Evolutionary conservation across 495 filamentous ascomycete genomes (phyloP).

Genomic region (Staphylotrichum tortipilum): DNA sequence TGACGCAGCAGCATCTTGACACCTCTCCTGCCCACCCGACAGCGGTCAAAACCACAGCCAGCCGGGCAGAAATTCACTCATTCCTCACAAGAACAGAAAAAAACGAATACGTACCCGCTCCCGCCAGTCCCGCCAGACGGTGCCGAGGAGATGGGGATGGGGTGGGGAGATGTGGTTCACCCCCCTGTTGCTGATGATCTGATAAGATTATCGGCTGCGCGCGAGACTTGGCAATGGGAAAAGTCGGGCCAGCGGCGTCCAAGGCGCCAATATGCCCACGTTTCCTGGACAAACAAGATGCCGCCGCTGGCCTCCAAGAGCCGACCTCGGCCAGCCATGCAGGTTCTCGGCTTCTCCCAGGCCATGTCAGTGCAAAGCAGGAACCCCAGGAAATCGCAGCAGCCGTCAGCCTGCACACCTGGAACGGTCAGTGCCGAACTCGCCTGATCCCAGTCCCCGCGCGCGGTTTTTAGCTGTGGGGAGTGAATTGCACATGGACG

Average conservation of each 20-base stretch:
- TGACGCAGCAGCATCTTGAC: too few relatives aligned
- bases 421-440: too few relatives aligned
- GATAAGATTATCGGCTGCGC: constrained; percentile 32
- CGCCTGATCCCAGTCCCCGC: too few relatives aligned
- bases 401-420: too few relatives aligned
- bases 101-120: not conserved
- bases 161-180: not conserved
- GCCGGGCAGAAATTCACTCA: not conserved
- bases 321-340: constrained; percentile 5
- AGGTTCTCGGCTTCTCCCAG: too few relatives aligned
- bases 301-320: not conserved
- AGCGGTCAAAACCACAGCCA: not conserved
- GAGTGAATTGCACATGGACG: too few relatives aligned
- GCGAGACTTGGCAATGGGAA: constrained; percentile 18
- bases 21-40: not conserved
- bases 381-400: too few relatives aligned
- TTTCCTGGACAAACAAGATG: not conserved
- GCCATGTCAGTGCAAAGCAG: too few relatives aligned
- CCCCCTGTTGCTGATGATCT: constrained; percentile 37
- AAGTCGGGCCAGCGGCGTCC: constrained; percentile 12
- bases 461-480: too few relatives aligned
- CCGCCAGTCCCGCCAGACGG: not conserved
- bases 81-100: too few relatives aligned
- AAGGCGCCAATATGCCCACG: too few relatives aligned
- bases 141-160: not conserved